These are phyloP conservation scores for Trichosporon asahii DNA, from an alignment of 1,284 basidiomycete genomes.

Conservation along the genomic window DNA sequence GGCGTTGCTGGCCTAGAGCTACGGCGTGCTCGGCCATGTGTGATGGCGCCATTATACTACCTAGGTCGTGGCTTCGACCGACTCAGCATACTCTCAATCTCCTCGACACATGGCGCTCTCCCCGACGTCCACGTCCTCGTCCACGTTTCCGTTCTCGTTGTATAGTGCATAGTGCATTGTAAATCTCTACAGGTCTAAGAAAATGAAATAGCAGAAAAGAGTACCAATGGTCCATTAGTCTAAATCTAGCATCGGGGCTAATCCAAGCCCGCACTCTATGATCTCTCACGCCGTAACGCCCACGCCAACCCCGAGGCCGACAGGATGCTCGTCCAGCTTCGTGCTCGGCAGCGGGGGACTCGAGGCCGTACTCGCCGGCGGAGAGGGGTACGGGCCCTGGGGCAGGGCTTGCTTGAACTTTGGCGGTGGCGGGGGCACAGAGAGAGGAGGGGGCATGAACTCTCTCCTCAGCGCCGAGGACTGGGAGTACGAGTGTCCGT, in stretches of 20 bases:
- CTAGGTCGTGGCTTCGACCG: no score
- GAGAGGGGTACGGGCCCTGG: slow-evolving; percentile 38
- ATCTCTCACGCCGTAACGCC: background rate
- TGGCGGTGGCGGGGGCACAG: slow-evolving; percentile 18
- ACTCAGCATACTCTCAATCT: no score
- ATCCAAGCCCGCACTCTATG: no score
- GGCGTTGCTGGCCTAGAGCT: background rate
- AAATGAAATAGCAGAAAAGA: background rate
- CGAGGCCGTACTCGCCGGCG: slow-evolving; percentile 39
- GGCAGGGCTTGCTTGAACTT: slow-evolving; percentile 19
- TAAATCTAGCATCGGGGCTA: no score
- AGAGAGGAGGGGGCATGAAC: slow-evolving; percentile 10
- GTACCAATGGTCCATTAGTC: no score
- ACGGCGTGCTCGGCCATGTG: no score
- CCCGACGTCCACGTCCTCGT: no score
- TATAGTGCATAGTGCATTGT: slow-evolving; percentile 5
- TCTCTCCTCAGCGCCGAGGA: background rate
- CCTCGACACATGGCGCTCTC: no score
- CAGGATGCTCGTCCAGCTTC: slow-evolving; percentile 10
- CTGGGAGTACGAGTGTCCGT: background rate
- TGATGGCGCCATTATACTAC: no score
- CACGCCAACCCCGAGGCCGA: background rate
- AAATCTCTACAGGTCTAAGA: slow-evolving; percentile 2
- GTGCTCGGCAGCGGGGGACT: slow-evolving; percentile 32
- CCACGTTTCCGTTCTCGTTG: no score